Base-by-base conservation (phyloP, 352 stramenopile genomes). In the Globisporangium uncinulatum region DNA sequence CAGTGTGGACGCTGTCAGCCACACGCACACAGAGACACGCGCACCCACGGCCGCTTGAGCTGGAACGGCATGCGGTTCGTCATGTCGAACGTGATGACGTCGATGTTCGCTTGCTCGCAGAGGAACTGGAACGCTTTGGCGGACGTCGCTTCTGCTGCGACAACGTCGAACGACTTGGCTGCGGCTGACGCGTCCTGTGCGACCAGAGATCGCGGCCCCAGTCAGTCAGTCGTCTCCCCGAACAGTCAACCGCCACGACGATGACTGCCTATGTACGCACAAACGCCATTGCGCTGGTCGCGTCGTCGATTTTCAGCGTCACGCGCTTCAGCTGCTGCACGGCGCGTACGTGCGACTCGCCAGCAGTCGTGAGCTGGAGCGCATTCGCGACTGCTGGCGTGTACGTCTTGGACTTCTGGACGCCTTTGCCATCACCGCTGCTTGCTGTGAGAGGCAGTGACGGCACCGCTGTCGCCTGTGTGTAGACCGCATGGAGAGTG, bases 41-140 rank as follows among this genome's bases (percentile, higher is more conserved):
- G 42, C n/a, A 87, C 79, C 77, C 71, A 82, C 7, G 85, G 79
- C 31, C 84, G 79, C 62, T 88, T 89, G 54, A 93, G 72, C 60
- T 76, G 70, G 61, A 94, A 93, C 41, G 81, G 81, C 15, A 94
- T 47, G 56, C 85, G 80, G 65, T 86, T 87, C 15, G 85, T 78
- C 32, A 90, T 56, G 59, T 94, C 81, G 36, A 94, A 89, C 19
- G 85, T 91, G 62, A 94, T 87, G 34, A 94, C 37, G 52, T 94
- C 85, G 11, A 94, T 69, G 17, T 89, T 77, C 19, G 60, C 81
- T 15, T 91, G 79, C 59, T 94, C 83, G 57, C 85, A 94, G 5
- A 91, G 57, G 37, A 77, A 92, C 63, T 94, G 85, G 51, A 94
- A 94, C n/a, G 91, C 72, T 43, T 87, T 90, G 21, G 62, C 60